A percentile compares a stretch with the other conserved stretches of the same genome.
phyloP scores from a whole-genome alignment of 139 green algal species.

The Volvox africanus region DNA sequence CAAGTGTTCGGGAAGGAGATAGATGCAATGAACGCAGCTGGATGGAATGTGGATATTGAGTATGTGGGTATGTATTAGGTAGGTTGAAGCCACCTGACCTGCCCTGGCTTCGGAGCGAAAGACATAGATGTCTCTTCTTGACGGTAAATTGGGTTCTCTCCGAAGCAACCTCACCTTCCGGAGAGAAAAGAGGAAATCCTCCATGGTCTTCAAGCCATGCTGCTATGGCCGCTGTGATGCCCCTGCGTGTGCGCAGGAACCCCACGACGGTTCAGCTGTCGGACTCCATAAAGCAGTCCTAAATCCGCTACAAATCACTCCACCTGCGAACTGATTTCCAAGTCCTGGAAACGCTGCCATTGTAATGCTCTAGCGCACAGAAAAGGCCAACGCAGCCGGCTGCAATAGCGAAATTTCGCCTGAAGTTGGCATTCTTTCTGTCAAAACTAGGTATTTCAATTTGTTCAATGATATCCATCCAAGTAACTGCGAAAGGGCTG shows the following conservation, averaged over 20 bases:
- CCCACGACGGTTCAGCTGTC: background rate
- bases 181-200: slow-evolving; percentile 47
- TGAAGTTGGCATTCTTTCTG: background rate
- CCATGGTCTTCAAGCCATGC: slow-evolving; percentile 61
- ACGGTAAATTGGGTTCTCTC: no score
- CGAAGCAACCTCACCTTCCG: slow-evolving; percentile 36
- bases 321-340: slow-evolving; percentile 36
- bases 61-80: no score
- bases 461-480: slow-evolving; percentile 50
- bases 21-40: no score
- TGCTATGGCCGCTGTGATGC: slow-evolving; percentile 51
- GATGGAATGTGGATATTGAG: no score
- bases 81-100: no score
- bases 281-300: background rate
- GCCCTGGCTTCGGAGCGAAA: no score
- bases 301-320: background rate
- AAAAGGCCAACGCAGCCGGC: slow-evolving; percentile 29
- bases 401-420: slow-evolving; percentile 30
- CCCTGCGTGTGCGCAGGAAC: slow-evolving; percentile 2
- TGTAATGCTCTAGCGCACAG: slow-evolving; percentile 39
- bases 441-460: slow-evolving; percentile 58
- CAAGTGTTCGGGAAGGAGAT: no score
- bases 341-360: slow-evolving; percentile 25
- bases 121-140: no score
- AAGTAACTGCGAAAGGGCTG: background rate